Conservation (phyloP, 2,329 filamentous ascomycete species). For the Aspergillus sp. region DNA sequence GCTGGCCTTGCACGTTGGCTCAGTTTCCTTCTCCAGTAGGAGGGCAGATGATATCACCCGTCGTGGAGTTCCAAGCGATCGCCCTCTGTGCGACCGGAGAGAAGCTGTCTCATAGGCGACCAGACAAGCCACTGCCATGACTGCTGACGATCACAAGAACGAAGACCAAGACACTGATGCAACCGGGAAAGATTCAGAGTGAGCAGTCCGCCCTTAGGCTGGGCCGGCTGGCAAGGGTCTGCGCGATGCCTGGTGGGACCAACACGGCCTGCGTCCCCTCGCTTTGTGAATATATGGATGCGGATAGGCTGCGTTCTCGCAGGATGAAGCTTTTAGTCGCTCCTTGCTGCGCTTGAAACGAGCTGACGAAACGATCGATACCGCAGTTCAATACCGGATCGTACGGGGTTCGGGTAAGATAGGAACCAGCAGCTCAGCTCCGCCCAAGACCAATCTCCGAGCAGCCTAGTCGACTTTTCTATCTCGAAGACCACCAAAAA, state of each 20-base stretch:
- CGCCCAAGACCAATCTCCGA: neutral
- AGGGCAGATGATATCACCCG: neutral
- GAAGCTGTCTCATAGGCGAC: neutral
- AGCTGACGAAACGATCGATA: slow-evolving; percentile 16
- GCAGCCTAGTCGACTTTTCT: neutral
- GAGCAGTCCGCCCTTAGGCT: neutral
- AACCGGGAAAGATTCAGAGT: neutral
- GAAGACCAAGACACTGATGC: neutral
- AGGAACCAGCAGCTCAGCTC: slow-evolving; percentile 14
- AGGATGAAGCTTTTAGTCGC: neutral
- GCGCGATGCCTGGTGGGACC: slow-evolving; percentile 11
- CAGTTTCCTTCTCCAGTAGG: slow-evolving; percentile 4
- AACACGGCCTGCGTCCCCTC: neutral
- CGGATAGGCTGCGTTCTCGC: neutral
- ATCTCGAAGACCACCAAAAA: neutral
- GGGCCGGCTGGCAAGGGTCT: slow-evolving; percentile 2
- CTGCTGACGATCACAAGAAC: neutral
- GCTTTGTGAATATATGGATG: neutral
- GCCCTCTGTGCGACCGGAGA: neutral
- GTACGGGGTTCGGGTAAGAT: slow-evolving; percentile 25
- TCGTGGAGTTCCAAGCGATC: neutral
- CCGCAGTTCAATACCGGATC: slow-evolving; percentile 7
- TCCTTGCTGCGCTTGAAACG: slow-evolving; percentile 12
- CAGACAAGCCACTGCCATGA: neutral
- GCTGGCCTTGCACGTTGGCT: slow-evolving; percentile 1